Evolutionary conservation across 176 grass and related monocot species (phyloP), one percentile per base, ranked within the genome.

Genomic region (Oryza glaberrima): DNA sequence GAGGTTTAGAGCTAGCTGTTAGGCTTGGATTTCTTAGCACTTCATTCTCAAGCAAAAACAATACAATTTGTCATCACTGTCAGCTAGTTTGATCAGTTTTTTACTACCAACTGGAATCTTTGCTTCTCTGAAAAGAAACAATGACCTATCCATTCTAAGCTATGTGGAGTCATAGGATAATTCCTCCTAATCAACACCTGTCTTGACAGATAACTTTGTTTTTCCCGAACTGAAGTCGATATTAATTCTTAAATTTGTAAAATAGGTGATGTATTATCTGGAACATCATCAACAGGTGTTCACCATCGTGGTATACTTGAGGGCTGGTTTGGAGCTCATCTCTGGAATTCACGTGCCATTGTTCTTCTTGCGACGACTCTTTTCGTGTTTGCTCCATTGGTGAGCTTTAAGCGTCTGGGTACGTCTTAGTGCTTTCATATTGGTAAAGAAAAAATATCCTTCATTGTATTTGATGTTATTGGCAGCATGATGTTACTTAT

Each of bases 341-440:
- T 88, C 82, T 99, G 96, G 93, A 94, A 88, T 86, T 85, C 87
- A 51, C 96, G 96, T 48, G 19, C 84, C 43, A 76, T 99, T 74
- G 89, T 96, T 56, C 93, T 99, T 83, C 86, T 96, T 41, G 84
- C 69, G n/a, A 96, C 91, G 68, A 89, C 88, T 41, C 84, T 99
- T 83, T 68, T 85, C 4, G 93, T 99, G 51, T 92, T 99, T 83
- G 85, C 90, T 89, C 96, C 96, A 28, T 90, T 99, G 72, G 88
- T 94, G 90, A 92, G 88, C 88, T 92, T 99, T 72, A 99, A 99
- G 52, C 93, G 63, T 67, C 71, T 99, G 65, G 96, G 91, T 98
- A 82, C 67, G 87, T 94, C 15, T 82, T 67, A 26, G 60, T 77
- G 73, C 64, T 85, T 28, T 30, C 22, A 40, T 34, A 14, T 78